Evolutionary conservation across 2,329 filamentous ascomycete species (phyloP).

Genomic region (Pseudogymnoascus pannorum): DNA sequence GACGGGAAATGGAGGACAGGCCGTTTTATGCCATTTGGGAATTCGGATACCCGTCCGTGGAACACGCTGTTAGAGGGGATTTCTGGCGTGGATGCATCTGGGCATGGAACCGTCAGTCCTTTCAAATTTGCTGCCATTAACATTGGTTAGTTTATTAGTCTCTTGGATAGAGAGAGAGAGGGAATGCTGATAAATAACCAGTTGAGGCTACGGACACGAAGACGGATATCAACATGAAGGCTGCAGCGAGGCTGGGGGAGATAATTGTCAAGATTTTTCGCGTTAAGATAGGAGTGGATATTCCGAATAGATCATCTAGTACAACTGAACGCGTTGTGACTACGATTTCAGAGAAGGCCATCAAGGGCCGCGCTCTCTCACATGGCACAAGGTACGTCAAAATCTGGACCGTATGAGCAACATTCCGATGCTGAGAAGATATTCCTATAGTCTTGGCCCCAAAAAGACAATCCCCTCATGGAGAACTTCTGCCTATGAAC

Average conservation of each 20-base stretch:
- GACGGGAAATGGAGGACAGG: background rate
- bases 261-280: background rate
- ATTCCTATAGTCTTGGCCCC: too few relatives aligned
- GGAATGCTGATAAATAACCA: background rate
- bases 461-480: too few relatives aligned
- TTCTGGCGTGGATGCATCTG: background rate
- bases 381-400: background rate
- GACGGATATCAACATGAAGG: background rate
- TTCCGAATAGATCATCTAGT: background rate
- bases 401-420: background rate
- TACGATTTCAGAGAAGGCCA: background rate
- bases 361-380: background rate
- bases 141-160: background rate
- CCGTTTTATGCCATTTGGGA: background rate
- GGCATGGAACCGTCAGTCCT: slow-evolving; percentile 12
- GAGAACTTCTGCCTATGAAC: background rate
- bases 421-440: too few relatives aligned
- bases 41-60: background rate
- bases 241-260: slow-evolving; percentile 12
- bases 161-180: background rate
- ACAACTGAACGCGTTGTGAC: background rate
- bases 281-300: background rate
- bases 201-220: background rate
- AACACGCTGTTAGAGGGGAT: slow-evolving; percentile 11
- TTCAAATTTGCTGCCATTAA: slow-evolving; percentile 20